These are phyloP conservation scores for Trametes maxima DNA, from an alignment of 768 basidiomycete genomes.

Conservation along the genomic window DNA sequence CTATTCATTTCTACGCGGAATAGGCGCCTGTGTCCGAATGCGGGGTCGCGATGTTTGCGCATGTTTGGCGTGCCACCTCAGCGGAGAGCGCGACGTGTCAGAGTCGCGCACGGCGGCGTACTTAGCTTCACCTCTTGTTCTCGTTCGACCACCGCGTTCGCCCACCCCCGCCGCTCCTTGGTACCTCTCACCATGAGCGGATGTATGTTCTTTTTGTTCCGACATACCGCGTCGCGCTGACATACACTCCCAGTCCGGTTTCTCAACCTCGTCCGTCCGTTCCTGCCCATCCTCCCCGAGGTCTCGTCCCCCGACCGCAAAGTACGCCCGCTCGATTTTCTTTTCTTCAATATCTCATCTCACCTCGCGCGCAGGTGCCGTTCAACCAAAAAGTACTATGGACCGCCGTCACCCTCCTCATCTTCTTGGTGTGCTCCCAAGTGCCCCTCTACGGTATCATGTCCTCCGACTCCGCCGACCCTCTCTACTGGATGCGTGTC, in stretches of 20 bases:
- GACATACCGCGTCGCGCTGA: not conserved
- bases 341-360: slow-evolving; percentile 5
- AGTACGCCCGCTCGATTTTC: slow-evolving; percentile 45
- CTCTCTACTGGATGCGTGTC: slow-evolving; percentile 99
- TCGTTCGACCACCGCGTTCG: slow-evolving; percentile 2
- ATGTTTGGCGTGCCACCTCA: slow-evolving; percentile 33
- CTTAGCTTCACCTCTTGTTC: slow-evolving; percentile 9
- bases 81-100: slow-evolving; percentile 28
- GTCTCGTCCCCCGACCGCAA: slow-evolving; percentile 98
- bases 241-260: slow-evolving; percentile 72
- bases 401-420: slow-evolving; percentile 98
- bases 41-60: slow-evolving; percentile 19
- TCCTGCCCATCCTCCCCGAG: slow-evolving; percentile 95
- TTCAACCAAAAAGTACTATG: slow-evolving; percentile 99
- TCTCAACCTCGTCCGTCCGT: slow-evolving; percentile 96
- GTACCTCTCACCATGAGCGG: slow-evolving; percentile 65
- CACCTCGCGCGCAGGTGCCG: slow-evolving; percentile 63
- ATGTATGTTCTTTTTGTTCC: slow-evolving; percentile 51
- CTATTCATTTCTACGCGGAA: not conserved
- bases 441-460: slow-evolving; percentile 99
- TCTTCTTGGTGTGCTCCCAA: slow-evolving; percentile 99
- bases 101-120: not conserved
- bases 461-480: slow-evolving; percentile 98
- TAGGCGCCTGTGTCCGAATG: not conserved
- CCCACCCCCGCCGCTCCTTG: slow-evolving; percentile 29